Evolutionary conservation across 2,329 filamentous ascomycete genomes (phyloP).

Genomic region (Didymella segeticola): DNA sequence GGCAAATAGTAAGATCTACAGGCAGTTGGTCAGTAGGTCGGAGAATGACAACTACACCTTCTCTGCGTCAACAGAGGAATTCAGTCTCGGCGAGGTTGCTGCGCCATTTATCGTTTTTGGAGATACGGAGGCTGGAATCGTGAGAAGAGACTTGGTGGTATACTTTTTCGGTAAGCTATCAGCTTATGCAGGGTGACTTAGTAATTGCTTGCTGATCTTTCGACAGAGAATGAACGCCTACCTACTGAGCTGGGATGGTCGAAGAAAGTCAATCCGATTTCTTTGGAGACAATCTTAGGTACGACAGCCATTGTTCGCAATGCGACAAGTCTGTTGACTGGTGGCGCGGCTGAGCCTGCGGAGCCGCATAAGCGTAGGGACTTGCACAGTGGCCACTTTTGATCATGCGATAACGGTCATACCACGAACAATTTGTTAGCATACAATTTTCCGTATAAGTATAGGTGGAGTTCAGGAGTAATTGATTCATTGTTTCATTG

Average conservation of each 20-base stretch:
- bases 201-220: background rate
- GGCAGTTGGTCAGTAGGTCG: constrained; percentile 54
- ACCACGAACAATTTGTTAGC: too few relatives aligned
- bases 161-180: constrained; percentile 57
- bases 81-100: constrained; percentile 59
- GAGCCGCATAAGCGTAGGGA: constrained; percentile 15
- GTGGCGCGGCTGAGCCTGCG: background rate
- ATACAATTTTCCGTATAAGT: too few relatives aligned
- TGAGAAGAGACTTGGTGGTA: constrained; percentile 50
- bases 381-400: constrained; percentile 5
- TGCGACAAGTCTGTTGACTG: constrained; percentile 18
- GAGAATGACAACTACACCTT: constrained; percentile 60
- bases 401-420: too few relatives aligned
- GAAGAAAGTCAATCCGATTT: constrained; percentile 22
- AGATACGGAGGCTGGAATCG: constrained; percentile 50
- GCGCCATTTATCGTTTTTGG: constrained; percentile 61
- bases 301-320: constrained; percentile 17
- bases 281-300: constrained; percentile 16
- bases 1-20: constrained; percentile 56
- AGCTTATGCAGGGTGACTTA: too few relatives aligned
- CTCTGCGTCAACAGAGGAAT: constrained; percentile 50
- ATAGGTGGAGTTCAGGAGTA: background rate
- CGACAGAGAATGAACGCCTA: constrained; percentile 52
- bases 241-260: constrained; percentile 53
- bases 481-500: background rate